A percentile compares a stretch with the other conserved stretches of the same genome.
Conservation (phyloP, 176 grass and related monocot species). For the Tillandsia fasciculata region DNA sequence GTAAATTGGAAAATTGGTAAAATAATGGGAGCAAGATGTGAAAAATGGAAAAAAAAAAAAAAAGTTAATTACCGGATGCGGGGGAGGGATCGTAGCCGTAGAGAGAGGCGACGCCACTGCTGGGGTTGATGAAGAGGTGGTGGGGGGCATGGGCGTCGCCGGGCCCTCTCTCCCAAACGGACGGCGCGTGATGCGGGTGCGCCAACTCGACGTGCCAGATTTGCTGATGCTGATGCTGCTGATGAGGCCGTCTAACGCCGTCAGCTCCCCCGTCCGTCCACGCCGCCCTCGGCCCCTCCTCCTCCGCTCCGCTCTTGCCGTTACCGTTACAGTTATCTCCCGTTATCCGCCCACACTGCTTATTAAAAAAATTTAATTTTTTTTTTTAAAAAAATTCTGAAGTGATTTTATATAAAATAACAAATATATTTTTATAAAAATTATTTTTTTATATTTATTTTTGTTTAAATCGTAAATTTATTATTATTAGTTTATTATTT, state of each 20-base stretch:
- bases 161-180: conserved; percentile 34
- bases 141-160: conserved; percentile 12
- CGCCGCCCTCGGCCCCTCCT: conserved; percentile 39
- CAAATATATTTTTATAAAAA: too few relatives aligned
- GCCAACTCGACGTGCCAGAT: conserved; percentile 57
- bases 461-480: too few relatives aligned
- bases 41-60: not conserved
- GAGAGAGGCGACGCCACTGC: conserved; percentile 23
- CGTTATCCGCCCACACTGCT: conserved; percentile 48
- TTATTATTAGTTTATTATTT: too few relatives aligned
- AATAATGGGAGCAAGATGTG: not conserved
- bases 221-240: conserved; percentile 54
- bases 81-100: conserved; percentile 39
- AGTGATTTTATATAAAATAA: not conserved
- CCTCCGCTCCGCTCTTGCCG: conserved; percentile 39
- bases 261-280: conserved; percentile 40
- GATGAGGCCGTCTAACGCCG: conserved; percentile 39
- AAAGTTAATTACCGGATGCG: not conserved
- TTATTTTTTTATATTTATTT: too few relatives aligned
- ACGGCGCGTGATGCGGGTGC: conserved; percentile 18
- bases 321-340: conserved; percentile 12
- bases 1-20: not conserved
- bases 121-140: conserved; percentile 36
- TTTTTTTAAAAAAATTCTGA: not conserved
- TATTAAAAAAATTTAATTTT: not conserved